Conservation (phyloP, 345 rosid species). For the Carallia pectinifolia region DNA sequence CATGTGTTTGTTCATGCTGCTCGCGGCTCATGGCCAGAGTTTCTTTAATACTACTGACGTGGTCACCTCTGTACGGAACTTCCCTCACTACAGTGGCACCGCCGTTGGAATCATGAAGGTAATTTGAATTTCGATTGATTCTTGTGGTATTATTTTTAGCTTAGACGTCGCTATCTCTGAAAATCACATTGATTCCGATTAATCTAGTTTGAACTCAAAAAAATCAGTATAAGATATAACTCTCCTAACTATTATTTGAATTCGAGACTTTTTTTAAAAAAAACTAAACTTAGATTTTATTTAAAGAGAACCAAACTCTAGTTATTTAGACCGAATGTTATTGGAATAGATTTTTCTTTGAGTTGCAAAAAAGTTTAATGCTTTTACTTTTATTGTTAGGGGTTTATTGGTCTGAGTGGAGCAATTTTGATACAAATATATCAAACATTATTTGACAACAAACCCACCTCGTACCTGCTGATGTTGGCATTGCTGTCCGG, state of each 20-base stretch:
- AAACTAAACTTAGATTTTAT: no score
- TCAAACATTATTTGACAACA: slow-evolving; percentile 35
- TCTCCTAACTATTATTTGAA: no score
- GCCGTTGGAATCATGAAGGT: slow-evolving; percentile 46
- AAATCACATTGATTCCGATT: no score
- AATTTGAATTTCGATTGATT: background rate
- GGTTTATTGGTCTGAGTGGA: slow-evolving; percentile 53
- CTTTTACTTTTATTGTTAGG: slow-evolving; percentile 26
- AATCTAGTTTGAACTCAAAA: no score
- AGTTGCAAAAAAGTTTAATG: background rate
- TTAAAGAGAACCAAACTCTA: no score
- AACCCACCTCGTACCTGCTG: slow-evolving; percentile 39
- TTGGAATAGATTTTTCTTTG: no score
- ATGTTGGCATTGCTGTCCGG: slow-evolving; percentile 41
- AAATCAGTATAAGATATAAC: no score
- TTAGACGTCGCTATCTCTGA: no score
- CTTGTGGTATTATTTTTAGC: no score
- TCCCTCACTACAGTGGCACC: slow-evolving; percentile 35
- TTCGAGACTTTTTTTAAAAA: no score
- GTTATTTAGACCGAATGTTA: no score
- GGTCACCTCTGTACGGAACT: slow-evolving; percentile 33
- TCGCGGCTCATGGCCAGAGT: slow-evolving; percentile 38
- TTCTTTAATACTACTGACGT: slow-evolving; percentile 42
- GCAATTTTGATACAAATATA: slow-evolving; percentile 54
- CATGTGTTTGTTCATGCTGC: slow-evolving; percentile 35